Evolutionary conservation across 1,284 basidiomycete genomes (phyloP), one percentile per base, ranked within the genome.

Genomic region (Trichosporon coremiiforme): DNA sequence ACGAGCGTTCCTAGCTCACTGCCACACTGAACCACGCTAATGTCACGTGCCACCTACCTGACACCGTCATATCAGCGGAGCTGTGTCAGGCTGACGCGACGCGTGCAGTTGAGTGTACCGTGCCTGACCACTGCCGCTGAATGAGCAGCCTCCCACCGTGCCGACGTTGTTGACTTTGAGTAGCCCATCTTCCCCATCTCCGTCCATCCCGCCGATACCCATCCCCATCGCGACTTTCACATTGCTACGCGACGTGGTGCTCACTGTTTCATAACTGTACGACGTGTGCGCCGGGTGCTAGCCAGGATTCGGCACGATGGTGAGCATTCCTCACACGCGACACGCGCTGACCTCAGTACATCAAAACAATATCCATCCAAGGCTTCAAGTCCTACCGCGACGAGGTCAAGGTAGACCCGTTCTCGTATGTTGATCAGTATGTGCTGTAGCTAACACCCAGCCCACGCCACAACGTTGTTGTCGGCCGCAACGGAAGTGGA

Each of bases 331-430:
- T 10, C 10, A 1, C 29, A n/a, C 57, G 57, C 29, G 57, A 33
- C 31, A 13, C 50, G 57, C 15, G 31, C 57, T 62, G 31, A 62
- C 22, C 47, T 91, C 64, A 82, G 92, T 90, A 90, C 79, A 95
- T 95, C 85, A 94, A 96, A 84, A 95, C 93, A 8, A 86, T 96
- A 50, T 95, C 94, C 1, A 93, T 98, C 72, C 93, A 95, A 77
- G 87, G 96, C 74, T 98, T 98, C 89, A 98, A 98, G 85, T 96
- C 94, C 36, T 98, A 95, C 89, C 79, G 86, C 69, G 87, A 88
- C 75, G 85, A 87, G 76, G 85, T 86, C 17, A 83, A 85, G 36
- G 84, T 87, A 36, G 60, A 66, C 31, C 60, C 71, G 10, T 60
- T 53, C 35, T 57, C 41, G 67, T 63, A 55, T 47, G 66, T 35